phyloP scores from a whole-genome alignment of 495 filamentous ascomycete species.

The Penicillium bialowiezense region DNA sequence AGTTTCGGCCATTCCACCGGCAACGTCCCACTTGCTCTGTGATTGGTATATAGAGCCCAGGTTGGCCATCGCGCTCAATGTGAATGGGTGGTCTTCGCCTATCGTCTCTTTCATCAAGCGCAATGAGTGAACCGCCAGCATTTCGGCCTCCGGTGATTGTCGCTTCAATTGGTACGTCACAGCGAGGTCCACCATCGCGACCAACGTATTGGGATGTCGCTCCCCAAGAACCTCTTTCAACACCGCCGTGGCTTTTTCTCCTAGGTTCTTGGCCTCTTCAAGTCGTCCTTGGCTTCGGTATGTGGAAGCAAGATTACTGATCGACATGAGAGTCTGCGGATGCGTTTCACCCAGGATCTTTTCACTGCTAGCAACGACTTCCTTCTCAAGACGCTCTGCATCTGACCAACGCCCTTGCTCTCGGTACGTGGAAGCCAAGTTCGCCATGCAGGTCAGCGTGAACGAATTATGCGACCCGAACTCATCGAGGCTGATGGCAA shows the following conservation, averaged over 20 bases:
- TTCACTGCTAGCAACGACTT: slow-evolving; percentile 23
- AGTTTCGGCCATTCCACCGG: slow-evolving; percentile 18
- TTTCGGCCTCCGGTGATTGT: slow-evolving; percentile 24
- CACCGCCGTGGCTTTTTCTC: slow-evolving; percentile 16
- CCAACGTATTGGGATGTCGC: slow-evolving; percentile 38
- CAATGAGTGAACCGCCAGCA: slow-evolving; percentile 17
- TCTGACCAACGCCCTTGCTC: slow-evolving; percentile 18
- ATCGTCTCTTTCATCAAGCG: slow-evolving; percentile 18
- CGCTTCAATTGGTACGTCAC: slow-evolving; percentile 18
- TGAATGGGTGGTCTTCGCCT: slow-evolving; percentile 34
- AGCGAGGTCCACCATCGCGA: slow-evolving; percentile 22
- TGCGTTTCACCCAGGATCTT: slow-evolving; percentile 26
- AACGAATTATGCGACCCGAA: slow-evolving; percentile 20
- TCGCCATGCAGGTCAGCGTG: slow-evolving; percentile 21
- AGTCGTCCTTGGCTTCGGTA: slow-evolving; percentile 28
- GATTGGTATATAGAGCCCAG: slow-evolving; percentile 22
- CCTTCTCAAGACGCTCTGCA: slow-evolving; percentile 21
- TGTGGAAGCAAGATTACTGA: slow-evolving; percentile 29
- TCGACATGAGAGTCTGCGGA: slow-evolving; percentile 29
- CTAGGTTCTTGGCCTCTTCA: slow-evolving; percentile 28
- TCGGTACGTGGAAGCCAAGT: slow-evolving; percentile 22
- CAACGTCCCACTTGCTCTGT: slow-evolving; percentile 22
- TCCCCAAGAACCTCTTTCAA: slow-evolving; percentile 25
- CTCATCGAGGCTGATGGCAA: slow-evolving; percentile 14
- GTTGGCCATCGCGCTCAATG: slow-evolving; percentile 15